phyloP scores from a whole-genome alignment of 192 early-diverging fungal species.

The Lobosporangium transversale region DNA sequence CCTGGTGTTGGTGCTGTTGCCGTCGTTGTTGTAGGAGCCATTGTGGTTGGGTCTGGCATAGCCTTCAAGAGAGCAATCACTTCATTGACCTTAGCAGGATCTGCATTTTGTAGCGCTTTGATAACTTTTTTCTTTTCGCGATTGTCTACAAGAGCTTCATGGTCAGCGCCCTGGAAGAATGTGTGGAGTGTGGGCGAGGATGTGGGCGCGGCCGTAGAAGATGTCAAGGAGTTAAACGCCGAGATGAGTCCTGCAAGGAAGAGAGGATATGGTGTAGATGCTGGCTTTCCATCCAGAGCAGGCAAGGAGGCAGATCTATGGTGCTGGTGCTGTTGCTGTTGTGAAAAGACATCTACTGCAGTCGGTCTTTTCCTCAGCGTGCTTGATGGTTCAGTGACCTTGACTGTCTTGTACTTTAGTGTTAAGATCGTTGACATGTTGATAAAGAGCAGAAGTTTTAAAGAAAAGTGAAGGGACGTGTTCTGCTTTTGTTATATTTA shows the following conservation, averaged over 20 bases:
- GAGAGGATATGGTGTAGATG: constrained; percentile 7
- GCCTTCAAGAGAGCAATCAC: constrained; percentile 36
- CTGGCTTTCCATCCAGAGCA: not conserved
- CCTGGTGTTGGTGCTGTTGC: not conserved
- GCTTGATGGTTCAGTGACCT: constrained; percentile 13
- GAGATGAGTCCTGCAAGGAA: constrained; percentile 35
- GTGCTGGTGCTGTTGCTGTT: not conserved
- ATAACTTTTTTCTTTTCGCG: constrained; percentile 39
- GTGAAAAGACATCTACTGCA: constrained; percentile 13
- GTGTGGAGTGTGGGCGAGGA: constrained; percentile 19
- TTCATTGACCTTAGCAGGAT: constrained; percentile 38
- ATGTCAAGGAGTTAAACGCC: constrained; percentile 29
- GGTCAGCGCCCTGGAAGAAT: constrained; percentile 29
- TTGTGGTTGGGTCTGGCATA: constrained; percentile 40
- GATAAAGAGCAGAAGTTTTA: not conserved
- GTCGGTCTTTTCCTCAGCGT: not conserved
- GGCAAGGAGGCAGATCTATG: not conserved
- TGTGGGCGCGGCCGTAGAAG: constrained; percentile 9
- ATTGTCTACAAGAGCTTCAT: constrained; percentile 24
- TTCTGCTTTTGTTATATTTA: no score
- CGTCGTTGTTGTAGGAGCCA: not conserved
- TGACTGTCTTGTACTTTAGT: constrained; percentile 21
- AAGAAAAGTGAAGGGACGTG: no score
- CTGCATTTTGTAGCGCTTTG: constrained; percentile 27
- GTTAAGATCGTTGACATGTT: constrained; percentile 17